Conservation (phyloP, 208 protist species). For the Leishmania amazonensis region DNA sequence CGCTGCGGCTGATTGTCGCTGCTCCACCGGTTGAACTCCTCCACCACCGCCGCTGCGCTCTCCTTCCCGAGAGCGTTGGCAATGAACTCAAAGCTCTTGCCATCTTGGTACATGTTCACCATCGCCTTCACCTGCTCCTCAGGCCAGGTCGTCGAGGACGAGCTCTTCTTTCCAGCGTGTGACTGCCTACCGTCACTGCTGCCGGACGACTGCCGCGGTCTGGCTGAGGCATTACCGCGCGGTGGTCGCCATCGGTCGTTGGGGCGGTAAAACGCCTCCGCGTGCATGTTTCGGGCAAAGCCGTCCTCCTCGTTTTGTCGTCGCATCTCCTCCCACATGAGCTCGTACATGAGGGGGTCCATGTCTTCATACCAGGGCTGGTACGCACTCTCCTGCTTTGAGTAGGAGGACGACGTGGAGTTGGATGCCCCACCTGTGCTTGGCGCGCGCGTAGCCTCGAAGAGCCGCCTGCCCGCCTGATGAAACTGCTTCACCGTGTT, state of each 20-base stretch:
- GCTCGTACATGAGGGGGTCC: constrained; percentile 86
- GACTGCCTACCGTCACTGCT: constrained; percentile 15
- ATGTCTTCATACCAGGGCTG: constrained; percentile 87
- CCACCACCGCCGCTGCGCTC: constrained; percentile 49
- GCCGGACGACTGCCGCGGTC: constrained; percentile 5
- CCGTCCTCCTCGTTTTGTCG: constrained; percentile 61
- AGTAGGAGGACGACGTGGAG: constrained; percentile 37
- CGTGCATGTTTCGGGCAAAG: constrained; percentile 25
- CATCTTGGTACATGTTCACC: constrained; percentile 91
- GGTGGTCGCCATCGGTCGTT: constrained; percentile 15
- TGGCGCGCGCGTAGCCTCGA: constrained; percentile 3
- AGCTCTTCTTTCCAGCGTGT: constrained; percentile 14
- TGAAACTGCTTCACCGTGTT: constrained; percentile 74
- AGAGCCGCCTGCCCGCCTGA: constrained; percentile 52
- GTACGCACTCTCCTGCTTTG: constrained; percentile 45
- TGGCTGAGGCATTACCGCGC: constrained; percentile 10
- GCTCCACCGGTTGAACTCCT: constrained; percentile 88
- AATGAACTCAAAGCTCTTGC: constrained; percentile 93
- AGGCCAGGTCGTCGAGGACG: constrained; percentile 70
- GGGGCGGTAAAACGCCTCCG: constrained; percentile 27
- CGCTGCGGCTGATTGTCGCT: constrained; percentile 50
- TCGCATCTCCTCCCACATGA: constrained; percentile 92
- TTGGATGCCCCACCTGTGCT: constrained; percentile 5
- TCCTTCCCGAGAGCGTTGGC: constrained; percentile 83
- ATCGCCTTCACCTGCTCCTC: constrained; percentile 77